Percentiles rank a stretch among this genome's conserved stretches.
Evolutionary conservation across 2,329 filamentous ascomycete genomes (phyloP).

Genomic region (Diaporthe sp.): DNA sequence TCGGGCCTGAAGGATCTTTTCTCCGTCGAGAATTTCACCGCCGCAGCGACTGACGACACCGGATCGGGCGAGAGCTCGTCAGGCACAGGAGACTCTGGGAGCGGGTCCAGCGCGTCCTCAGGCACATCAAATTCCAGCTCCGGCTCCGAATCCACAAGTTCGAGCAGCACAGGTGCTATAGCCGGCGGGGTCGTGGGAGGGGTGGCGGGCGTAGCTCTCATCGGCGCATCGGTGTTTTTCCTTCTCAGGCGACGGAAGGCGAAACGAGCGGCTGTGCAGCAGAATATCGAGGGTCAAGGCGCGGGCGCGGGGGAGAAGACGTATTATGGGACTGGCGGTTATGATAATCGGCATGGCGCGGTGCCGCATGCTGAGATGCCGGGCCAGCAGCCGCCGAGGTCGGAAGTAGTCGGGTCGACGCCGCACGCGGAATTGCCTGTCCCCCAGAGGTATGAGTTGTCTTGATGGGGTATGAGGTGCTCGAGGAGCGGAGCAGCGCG

Average conservation of each 20-base stretch:
- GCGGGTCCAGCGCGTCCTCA: not conserved
- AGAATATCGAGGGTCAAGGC: not conserved
- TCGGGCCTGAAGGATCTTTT: slow-evolving; percentile 13
- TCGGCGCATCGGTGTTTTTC: not conserved
- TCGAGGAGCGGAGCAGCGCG: not conserved
- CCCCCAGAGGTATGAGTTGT: not conserved
- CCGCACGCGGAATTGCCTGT: slow-evolving; percentile 9
- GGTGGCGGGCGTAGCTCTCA: not conserved
- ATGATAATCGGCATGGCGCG: not conserved
- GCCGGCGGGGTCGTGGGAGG: slow-evolving; percentile 7
- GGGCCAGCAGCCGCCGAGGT: not conserved
- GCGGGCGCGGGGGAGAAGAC: not conserved
- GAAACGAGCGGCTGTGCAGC: not conserved
- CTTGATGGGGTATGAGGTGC: not conserved
- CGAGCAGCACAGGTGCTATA: slow-evolving; percentile 4
- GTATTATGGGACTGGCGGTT: not conserved
- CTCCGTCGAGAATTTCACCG: slow-evolving; percentile 36
- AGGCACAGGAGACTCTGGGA: not conserved
- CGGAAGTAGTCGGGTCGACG: not conserved
- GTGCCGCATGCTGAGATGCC: slow-evolving; percentile 20
- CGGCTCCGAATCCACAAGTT: not conserved
- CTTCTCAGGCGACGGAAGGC: not conserved
- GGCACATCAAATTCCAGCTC: not conserved
- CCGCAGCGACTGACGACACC: not conserved
- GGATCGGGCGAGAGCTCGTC: not conserved